Conservation (phyloP, 2,329 filamentous ascomycete species). For the Neodidymelliopsis sp. region DNA sequence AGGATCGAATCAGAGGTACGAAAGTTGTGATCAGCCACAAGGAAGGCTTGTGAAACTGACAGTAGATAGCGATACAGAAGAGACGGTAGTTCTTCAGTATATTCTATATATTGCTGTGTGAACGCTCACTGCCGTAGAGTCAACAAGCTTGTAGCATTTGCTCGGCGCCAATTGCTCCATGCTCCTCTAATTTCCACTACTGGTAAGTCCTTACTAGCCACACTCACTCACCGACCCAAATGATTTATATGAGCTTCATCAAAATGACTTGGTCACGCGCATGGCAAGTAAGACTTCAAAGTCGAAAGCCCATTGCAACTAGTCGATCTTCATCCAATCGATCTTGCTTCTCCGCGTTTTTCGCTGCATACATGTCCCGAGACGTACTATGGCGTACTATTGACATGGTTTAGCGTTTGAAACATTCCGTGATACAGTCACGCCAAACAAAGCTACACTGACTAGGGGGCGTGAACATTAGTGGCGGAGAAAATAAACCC, state of each 20-base stretch:
- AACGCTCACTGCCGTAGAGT: not conserved
- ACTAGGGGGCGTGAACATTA: conserved; percentile 26
- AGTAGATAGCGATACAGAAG: not conserved
- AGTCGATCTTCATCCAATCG: conserved; percentile 1
- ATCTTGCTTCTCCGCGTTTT: conserved; percentile 5
- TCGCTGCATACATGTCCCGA: conserved; percentile 16
- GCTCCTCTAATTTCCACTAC: conserved; percentile 27
- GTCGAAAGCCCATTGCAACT: conserved; percentile 6
- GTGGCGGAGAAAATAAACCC: conserved; percentile 35
- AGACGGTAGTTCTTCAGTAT: not conserved
- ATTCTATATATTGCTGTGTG: conserved; percentile 15
- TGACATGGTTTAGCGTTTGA: conserved; percentile 1
- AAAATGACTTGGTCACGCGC: conserved; percentile 4
- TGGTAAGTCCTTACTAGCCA: conserved; percentile 8
- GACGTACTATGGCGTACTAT: not conserved
- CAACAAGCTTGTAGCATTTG: not conserved
- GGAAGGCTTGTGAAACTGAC: not conserved
- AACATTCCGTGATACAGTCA: conserved; percentile 1
- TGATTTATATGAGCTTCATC: conserved; percentile 7
- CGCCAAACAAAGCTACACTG: not conserved
- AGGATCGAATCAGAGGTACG: conserved; percentile 1
- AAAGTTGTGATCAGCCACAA: conserved; percentile 6
- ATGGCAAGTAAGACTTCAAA: not conserved
- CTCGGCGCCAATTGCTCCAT: conserved; percentile 34
- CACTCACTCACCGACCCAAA: not conserved